Evolutionary conservation across 2,329 filamentous ascomycete species (phyloP).

Genomic region (Aspergillus ibericus): DNA sequence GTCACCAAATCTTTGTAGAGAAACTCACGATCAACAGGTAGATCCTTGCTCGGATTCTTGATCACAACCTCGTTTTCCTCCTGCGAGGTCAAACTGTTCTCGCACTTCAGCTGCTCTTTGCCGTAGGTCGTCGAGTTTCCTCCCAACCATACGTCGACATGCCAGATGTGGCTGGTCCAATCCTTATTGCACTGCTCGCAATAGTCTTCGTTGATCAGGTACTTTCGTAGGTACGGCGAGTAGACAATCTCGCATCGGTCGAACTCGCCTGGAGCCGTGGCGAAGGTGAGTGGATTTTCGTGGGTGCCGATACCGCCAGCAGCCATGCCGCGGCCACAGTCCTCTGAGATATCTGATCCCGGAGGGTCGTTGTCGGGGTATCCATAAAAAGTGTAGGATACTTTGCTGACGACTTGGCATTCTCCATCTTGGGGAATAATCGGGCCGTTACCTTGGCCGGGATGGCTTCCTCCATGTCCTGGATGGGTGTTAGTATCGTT

Average conservation of each 20-base stretch:
- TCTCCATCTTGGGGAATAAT: background rate
- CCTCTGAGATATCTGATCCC: slow-evolving; percentile 36
- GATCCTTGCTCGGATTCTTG: slow-evolving; percentile 28
- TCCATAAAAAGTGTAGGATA: slow-evolving; percentile 44
- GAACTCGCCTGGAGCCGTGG: slow-evolving; percentile 44
- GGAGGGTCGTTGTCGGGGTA: slow-evolving; percentile 43
- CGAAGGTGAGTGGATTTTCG: slow-evolving; percentile 46
- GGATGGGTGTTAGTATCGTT: background rate
- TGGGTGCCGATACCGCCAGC: slow-evolving; percentile 48
- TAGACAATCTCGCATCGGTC: slow-evolving; percentile 48
- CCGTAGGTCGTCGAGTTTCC: slow-evolving; percentile 32
- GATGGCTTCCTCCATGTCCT: background rate
- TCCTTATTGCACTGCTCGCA: slow-evolving; percentile 34
- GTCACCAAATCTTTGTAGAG: background rate
- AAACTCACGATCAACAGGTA: slow-evolving; percentile 36
- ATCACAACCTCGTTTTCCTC: slow-evolving; percentile 29
- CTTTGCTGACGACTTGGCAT: slow-evolving; percentile 14
- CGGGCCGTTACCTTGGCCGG: background rate
- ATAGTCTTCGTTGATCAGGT: slow-evolving; percentile 40
- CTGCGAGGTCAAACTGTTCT: slow-evolving; percentile 36
- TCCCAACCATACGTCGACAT: slow-evolving; percentile 45
- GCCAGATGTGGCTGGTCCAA: slow-evolving; percentile 25
- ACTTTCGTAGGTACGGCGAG: slow-evolving; percentile 47
- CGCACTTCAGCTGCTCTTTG: slow-evolving; percentile 36
- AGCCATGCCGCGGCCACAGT: slow-evolving; percentile 37